A percentile compares a stretch with the other conserved stretches of the same genome.
Conservation (phyloP, 768 basidiomycete species). For the Russula brevipes region DNA sequence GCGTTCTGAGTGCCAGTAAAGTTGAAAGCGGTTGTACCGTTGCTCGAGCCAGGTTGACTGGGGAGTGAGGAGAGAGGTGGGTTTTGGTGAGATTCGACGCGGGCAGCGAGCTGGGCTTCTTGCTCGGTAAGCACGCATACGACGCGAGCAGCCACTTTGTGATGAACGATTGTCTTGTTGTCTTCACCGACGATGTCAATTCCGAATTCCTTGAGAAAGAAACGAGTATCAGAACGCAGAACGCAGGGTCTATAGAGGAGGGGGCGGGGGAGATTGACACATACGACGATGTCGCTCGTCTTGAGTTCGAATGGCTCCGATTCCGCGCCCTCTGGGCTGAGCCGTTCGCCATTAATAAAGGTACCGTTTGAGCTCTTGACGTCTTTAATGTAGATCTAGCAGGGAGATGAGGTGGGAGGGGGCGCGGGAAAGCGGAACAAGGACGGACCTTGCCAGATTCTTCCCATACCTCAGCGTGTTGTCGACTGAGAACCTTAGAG, state of each 20-base stretch:
- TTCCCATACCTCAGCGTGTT: conserved; percentile 99
- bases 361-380: conserved; percentile 98
- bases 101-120: conserved; percentile 71
- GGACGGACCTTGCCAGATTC: conserved; percentile 71
- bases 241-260: neutral
- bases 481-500: conserved; percentile 87
- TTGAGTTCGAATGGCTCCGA: conserved; percentile 92
- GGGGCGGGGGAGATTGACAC: conserved; percentile 32
- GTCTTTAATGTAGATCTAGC: conserved; percentile 94
- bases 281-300: conserved; percentile 90
- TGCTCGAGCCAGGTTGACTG: conserved; percentile 39
- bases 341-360: conserved; percentile 93
- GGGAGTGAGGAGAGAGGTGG: conserved; percentile 30
- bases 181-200: conserved; percentile 99
- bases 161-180: conserved; percentile 96
- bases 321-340: conserved; percentile 84
- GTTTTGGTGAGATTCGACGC: conserved; percentile 61
- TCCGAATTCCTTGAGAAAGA: conserved; percentile 77
- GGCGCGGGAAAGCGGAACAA: conserved; percentile 15
- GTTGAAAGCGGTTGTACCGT: conserved; percentile 37
- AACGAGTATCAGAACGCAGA: conserved; percentile 12
- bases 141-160: conserved; percentile 95
- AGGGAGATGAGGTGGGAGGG: conserved; percentile 22
- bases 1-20: conserved; percentile 37
- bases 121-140: conserved; percentile 83